These are phyloP conservation scores for Camelina hispida DNA, from an alignment of 345 rosid species.

Conservation along the genomic window DNA sequence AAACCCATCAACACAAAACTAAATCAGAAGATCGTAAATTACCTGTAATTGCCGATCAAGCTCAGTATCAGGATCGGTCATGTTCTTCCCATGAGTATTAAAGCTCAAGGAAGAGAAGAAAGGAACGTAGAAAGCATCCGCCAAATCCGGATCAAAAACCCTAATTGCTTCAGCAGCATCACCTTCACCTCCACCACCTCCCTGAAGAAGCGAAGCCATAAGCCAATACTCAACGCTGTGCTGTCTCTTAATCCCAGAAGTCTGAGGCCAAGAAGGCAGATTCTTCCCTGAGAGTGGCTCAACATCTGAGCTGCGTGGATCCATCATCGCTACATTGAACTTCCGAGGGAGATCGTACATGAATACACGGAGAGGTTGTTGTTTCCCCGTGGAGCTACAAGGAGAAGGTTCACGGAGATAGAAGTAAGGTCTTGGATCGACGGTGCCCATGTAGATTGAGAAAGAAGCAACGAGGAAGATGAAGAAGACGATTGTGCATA, in stretches of 20 bases:
- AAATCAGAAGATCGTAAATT: constrained; percentile 9
- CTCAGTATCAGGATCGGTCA: constrained; percentile 97
- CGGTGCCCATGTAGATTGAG: constrained; percentile 47
- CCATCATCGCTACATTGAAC: constrained; percentile 83
- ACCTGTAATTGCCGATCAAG: constrained; percentile 92
- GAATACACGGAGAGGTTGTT: constrained; percentile 67
- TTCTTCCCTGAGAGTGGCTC: constrained; percentile 62
- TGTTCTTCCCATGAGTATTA: constrained; percentile 82
- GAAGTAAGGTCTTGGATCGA: constrained; percentile 58
- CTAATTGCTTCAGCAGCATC: constrained; percentile 64
- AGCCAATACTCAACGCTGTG: constrained; percentile 98
- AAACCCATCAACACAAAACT: background rate
- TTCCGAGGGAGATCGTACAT: constrained; percentile 93
- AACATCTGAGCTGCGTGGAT: constrained; percentile 49
- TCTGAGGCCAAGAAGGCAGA: constrained; percentile 73
- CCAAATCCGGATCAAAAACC: constrained; percentile 92
- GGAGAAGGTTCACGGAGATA: constrained; percentile 40
- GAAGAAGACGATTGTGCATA: constrained; percentile 46
- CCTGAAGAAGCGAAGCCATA: constrained; percentile 80
- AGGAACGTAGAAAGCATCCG: constrained; percentile 86
- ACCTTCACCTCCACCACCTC: constrained; percentile 49
- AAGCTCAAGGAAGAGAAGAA: constrained; percentile 93
- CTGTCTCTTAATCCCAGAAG: constrained; percentile 68
- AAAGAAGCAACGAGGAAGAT: constrained; percentile 46
- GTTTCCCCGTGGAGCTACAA: constrained; percentile 25